A percentile compares a stretch with the other conserved stretches of the same genome.
Conservation (phyloP, 2,329 filamentous ascomycete species). For the Cladosporium sp. region DNA sequence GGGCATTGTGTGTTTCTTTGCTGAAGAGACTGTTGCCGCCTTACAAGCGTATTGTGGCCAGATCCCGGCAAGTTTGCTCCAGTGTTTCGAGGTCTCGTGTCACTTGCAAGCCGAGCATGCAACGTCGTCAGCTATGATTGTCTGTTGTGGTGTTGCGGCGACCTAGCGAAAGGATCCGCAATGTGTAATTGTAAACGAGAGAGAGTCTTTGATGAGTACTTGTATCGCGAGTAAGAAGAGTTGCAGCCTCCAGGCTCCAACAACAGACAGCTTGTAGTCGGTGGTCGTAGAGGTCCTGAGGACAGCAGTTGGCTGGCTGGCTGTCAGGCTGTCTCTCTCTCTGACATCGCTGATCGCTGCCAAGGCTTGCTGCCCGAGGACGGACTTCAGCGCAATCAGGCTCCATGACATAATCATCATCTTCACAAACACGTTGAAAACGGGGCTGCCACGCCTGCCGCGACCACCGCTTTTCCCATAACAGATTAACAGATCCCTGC, state of each 20-base stretch:
- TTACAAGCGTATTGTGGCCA: not conserved
- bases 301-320: too few species aligned
- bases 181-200: not conserved
- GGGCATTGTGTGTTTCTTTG: constrained; percentile 40
- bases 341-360: not conserved
- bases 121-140: not conserved
- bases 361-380: not conserved
- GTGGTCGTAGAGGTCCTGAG: not conserved
- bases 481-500: too few species aligned
- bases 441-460: too few species aligned
- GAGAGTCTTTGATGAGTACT: not conserved
- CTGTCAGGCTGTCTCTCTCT: too few species aligned
- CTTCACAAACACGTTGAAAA: too few species aligned
- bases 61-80: constrained; percentile 5
- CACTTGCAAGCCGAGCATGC: not conserved
- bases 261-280: not conserved
- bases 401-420: too few species aligned
- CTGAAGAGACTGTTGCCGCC: not conserved
- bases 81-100: not conserved
- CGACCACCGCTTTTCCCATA: too few species aligned
- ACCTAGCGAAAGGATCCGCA: constrained; percentile 10
- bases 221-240: not conserved
- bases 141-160: not conserved
- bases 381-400: not conserved
- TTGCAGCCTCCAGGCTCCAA: not conserved